Base-by-base conservation (phyloP, 495 filamentous ascomycete species). In the Haplographium delicatum region DNA sequence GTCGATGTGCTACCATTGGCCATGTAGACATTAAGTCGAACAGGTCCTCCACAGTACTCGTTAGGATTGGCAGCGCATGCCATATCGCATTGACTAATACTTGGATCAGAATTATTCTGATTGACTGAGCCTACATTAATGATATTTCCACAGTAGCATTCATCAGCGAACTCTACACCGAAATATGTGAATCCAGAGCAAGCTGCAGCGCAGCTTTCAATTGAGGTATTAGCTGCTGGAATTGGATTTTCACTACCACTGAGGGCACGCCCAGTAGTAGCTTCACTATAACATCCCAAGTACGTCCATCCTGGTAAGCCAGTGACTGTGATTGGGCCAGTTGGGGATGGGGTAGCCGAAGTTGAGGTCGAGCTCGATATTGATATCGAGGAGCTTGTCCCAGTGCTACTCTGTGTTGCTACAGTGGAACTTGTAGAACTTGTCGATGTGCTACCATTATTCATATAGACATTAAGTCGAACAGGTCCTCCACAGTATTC, bases 61-160 rank as follows among this genome's bases (percentile, higher is more conserved):
- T 11, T 26, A 3, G 26, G 2, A 20, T 46, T 44, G 4, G 3
- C 43, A 1, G 20, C 34, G 16, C 47, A 57, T 28, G 49, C 43
- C 15, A 53, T 53, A 28, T 53, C 53, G 15, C 54, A 57, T 4
- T 35, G 40, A 18, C 27, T 44, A 5, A 37, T 28, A 37, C 13
- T 40, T 15, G 53, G 39, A 5, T 15, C 22, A 5, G 25, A 46
- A 26, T 34, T 54, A 13, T 43, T 20, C 22, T 51, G 48, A 18
- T 54, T 54, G 31, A 47, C 57, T 65, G 66, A 75, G 44, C 62
- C 66, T 11, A 63, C 30, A 13, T 68, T 51, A 7, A 75, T 62
- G 34, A 53, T 58, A 60, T 78, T 71, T 22, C 74, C 75, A 57
- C 75, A 80, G 46, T 70, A 80, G 44, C 70, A 73, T 40, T 61